phyloP scores from a whole-genome alignment of 23 red algal genomes.

The Gracilaria gracilis region DNA sequence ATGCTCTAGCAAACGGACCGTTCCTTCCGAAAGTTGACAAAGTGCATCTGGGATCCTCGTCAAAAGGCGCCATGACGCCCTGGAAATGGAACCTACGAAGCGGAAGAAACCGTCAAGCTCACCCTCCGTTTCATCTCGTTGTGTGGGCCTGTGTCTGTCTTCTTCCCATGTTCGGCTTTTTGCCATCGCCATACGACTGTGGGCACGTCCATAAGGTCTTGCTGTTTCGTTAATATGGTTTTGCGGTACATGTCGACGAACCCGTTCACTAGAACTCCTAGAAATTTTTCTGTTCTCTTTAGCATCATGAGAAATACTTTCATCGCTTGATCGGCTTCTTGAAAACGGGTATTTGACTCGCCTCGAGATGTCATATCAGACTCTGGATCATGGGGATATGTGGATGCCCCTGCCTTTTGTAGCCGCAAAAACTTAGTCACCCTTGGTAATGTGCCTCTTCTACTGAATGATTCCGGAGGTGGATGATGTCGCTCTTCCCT shows the following conservation, averaged over 20 bases:
- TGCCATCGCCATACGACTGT: neutral
- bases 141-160: neutral
- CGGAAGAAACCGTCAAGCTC: conserved; percentile 40
- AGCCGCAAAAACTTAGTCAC: neutral
- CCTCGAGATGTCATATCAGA: neutral
- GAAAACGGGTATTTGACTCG: neutral
- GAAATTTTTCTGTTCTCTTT: neutral
- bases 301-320: neutral
- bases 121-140: neutral
- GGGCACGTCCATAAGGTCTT: neutral
- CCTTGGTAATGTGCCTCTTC: neutral
- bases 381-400: neutral
- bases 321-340: neutral
- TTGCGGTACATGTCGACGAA: neutral
- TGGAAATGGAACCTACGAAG: neutral
- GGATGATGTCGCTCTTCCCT: neutral
- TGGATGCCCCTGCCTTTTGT: neutral
- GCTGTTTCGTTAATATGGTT: neutral
- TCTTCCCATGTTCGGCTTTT: conserved; percentile 11
- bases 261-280: conserved; percentile 12
- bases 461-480: neutral
- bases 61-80: neutral
- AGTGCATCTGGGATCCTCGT: neutral
- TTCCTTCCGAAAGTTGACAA: too few relatives aligned
- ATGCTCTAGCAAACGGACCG: neutral